Evolutionary conservation across 208 protist species (phyloP), one percentile per base, ranked within the genome.

Genomic region (Perkinsela sp.): DNA sequence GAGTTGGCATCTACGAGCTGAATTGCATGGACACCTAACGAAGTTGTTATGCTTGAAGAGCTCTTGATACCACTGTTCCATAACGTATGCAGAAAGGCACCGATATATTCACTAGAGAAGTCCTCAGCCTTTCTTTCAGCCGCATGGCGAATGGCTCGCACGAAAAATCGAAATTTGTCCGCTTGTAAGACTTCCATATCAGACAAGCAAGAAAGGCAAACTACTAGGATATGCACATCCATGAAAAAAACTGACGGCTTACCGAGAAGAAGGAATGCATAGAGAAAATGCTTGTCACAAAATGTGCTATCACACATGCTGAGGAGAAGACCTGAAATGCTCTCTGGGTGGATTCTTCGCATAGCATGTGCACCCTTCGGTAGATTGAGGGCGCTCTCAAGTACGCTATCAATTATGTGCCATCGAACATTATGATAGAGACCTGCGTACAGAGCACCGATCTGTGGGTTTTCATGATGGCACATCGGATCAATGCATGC

Each of bases 151-250:
- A 57, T 57, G 6, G 40, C 40, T 57, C 22, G 6, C 13, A 57
- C 40, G 22, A 57, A 57, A 57, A 57, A 57, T n/a, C 40, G 40
- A 57, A 57, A 57, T 57, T 57, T 22, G 40, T 57, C 40, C 40
- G 22, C 22, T 57, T 6, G 22, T 22, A 57, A 22, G 13, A 57
- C 40, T 6, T 22, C 40, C 13, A 57, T 6, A 6, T 57, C 40
- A 57, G 40, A 57, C 13, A 57, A 22, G 40, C 40, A 57, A 57
- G 40, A 57, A n/a, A 22, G 13, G 22, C 40, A 57, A 6, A 57
- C 6, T n/a, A 57, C 40, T 6, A 57, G 40, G 13, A 57, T 57
- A 6, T 57, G 40, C 13, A 57, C 40, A 22, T 57, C 22, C 40
- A 57, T 57, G 13, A n/a, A n/a, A 22, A 6, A 22, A 6, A 57